Evolutionary conservation across 2,329 filamentous ascomycete species (phyloP).

Genomic region (Exserohilum turcica): DNA sequence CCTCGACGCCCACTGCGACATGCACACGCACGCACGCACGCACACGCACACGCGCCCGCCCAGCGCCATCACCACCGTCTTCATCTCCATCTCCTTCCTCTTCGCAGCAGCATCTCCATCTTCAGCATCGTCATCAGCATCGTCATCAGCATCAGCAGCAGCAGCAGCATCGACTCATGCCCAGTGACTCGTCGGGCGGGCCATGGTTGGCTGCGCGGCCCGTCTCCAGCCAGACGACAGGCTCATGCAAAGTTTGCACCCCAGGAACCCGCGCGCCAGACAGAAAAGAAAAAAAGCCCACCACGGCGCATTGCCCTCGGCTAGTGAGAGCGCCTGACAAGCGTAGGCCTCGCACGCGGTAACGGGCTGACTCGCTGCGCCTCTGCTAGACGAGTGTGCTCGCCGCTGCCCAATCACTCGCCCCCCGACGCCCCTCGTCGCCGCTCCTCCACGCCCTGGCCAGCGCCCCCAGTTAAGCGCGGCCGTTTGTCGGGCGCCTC

Average conservation of each 20-base stretch:
- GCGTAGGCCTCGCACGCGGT: constrained; percentile 18
- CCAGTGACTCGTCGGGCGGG: constrained; percentile 11
- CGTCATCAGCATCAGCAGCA: too few relatives aligned
- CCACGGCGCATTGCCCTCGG: constrained; percentile 2
- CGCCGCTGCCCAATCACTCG: constrained; percentile 30
- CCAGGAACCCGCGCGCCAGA: constrained; percentile 16
- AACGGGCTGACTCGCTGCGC: constrained; percentile 11
- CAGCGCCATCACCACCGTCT: too few relatives aligned
- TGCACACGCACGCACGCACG: background rate
- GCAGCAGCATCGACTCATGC: too few relatives aligned
- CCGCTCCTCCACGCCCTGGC: constrained; percentile 13
- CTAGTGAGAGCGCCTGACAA: constrained; percentile 12
- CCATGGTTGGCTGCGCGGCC: constrained; percentile 29
- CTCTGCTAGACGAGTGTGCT: constrained; percentile 29
- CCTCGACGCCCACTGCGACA: constrained; percentile 19
- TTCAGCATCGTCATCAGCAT: too few relatives aligned
- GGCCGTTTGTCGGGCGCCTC: constrained; percentile 21
- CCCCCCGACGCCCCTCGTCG: constrained; percentile 17
- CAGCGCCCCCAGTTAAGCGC: constrained; percentile 23
- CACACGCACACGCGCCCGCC: background rate
- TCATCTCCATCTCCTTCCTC: too few relatives aligned
- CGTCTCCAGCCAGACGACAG: constrained; percentile 15
- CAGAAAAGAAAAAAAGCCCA: background rate
- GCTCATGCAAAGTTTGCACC: constrained; percentile 15
- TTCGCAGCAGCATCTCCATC: too few relatives aligned